These are phyloP conservation scores for Sporobolomyces pararoseus DNA, from an alignment of 768 basidiomycete genomes.

Conservation along the genomic window DNA sequence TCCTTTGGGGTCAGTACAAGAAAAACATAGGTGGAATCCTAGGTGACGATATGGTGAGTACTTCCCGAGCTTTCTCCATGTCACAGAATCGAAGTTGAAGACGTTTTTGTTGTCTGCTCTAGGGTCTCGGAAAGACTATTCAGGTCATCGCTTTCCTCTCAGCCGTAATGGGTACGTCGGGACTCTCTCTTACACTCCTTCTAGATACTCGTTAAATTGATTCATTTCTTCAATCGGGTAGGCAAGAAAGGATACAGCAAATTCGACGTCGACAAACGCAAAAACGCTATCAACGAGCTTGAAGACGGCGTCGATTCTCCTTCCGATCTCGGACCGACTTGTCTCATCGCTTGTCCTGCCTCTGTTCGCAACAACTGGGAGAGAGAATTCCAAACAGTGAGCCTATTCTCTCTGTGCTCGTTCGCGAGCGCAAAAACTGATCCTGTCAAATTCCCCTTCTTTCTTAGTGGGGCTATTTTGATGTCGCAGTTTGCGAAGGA, in stretches of 20 bases:
- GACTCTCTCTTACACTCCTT: background rate
- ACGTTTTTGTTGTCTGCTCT: background rate
- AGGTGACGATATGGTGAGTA: constrained; percentile 91
- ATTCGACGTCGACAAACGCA: constrained; percentile 59
- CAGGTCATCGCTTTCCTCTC: constrained; percentile 85
- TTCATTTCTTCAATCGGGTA: background rate
- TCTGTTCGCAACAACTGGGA: constrained; percentile 85
- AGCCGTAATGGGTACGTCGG: constrained; percentile 66
- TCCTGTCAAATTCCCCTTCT: too few species aligned
- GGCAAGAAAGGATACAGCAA: constrained; percentile 63
- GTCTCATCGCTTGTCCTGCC: constrained; percentile 79
- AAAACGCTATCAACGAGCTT: constrained; percentile 45
- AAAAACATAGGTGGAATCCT: constrained; percentile 71
- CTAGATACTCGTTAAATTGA: too few species aligned
- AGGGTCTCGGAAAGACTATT: constrained; percentile 75
- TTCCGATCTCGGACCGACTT: constrained; percentile 75
- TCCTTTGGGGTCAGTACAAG: constrained; percentile 70
- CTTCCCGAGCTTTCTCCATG: background rate
- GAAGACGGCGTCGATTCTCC: constrained; percentile 51
- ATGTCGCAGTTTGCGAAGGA: constrained; percentile 69
- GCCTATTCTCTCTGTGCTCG: constrained; percentile 39
- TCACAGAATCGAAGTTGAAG: background rate
- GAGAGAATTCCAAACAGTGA: constrained; percentile 75
- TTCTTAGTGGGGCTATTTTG: constrained; percentile 86
- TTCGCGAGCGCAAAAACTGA: background rate